A percentile compares a stretch with the other conserved stretches of the same genome.
Conservation (phyloP, 1,284 basidiomycete species). For the Cystobasidiaceae sp. region DNA sequence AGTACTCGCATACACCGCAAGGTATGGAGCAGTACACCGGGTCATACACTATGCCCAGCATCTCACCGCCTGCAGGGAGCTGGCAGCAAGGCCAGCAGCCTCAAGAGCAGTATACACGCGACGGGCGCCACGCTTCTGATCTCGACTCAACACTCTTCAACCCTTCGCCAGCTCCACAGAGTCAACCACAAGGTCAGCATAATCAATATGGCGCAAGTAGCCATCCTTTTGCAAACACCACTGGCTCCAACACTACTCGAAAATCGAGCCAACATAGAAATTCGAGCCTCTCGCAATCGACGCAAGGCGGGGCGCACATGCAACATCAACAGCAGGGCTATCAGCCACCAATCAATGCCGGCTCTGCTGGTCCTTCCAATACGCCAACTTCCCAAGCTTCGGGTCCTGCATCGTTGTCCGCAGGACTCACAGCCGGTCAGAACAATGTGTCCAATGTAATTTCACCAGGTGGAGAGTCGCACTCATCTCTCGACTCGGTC, state of each 20-base stretch:
- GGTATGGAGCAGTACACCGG: no score
- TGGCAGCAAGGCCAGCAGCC: no score
- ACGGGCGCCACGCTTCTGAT: not conserved
- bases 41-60: no score
- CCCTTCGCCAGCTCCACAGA: not conserved
- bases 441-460: constrained; percentile 41
- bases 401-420: not conserved
- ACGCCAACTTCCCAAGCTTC: not conserved
- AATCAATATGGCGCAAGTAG: not conserved
- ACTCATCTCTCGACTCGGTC: not conserved
- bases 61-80: no score
- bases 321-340: not conserved
- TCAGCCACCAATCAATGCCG: not conserved
- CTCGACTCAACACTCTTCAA: not conserved
- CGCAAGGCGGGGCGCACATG: no score
- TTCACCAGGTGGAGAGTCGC: constrained; percentile 10
- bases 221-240: not conserved
- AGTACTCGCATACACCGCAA: no score
- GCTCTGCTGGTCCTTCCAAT: not conserved
- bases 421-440: not conserved
- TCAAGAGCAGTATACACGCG: no score
- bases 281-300: no score
- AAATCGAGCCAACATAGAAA: no score
- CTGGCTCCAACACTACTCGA: not conserved
- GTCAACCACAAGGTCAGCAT: constrained; percentile 4